Percentiles rank a stretch among this genome's conserved stretches.
Conservation (phyloP, 225 moss, liverwort and hornwort genomes). For the Thuidium tamariscinum region DNA sequence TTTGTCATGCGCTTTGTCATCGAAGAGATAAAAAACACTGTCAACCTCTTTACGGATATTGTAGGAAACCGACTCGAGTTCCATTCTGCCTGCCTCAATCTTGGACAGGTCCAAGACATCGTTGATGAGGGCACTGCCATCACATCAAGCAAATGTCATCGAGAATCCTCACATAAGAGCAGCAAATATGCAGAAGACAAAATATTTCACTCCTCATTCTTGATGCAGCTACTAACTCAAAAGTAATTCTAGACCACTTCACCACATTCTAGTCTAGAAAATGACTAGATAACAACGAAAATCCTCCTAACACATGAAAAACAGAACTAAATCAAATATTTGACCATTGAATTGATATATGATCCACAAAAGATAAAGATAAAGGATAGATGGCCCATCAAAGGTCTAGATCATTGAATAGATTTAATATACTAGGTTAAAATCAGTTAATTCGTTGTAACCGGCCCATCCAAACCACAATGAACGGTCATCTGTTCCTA, state of each 20-base stretch:
- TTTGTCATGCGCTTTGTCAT: constrained; percentile 64
- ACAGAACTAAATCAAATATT: background rate
- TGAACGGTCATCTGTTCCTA: constrained; percentile 2
- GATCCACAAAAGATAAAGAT: background rate
- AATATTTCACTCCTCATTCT: background rate
- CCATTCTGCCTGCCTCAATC: constrained; percentile 90
- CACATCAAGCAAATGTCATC: background rate
- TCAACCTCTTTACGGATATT: constrained; percentile 76
- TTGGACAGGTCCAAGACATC: constrained; percentile 89
- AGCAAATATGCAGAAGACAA: background rate
- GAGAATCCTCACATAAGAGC: background rate
- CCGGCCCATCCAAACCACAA: background rate
- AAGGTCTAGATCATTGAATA: background rate
- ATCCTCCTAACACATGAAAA: background rate
- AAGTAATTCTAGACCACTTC: background rate
- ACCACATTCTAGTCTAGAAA: no score
- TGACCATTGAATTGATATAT: background rate
- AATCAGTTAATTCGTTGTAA: background rate
- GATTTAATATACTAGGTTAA: background rate
- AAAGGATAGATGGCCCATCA: background rate
- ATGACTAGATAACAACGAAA: background rate
- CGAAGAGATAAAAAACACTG: constrained; percentile 51
- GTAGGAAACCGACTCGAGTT: constrained; percentile 62
- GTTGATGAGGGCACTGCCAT: constrained; percentile 73
- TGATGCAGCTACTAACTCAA: background rate